Conservation (phyloP, 2,329 filamentous ascomycete species). For the Penicillium crustosum region DNA sequence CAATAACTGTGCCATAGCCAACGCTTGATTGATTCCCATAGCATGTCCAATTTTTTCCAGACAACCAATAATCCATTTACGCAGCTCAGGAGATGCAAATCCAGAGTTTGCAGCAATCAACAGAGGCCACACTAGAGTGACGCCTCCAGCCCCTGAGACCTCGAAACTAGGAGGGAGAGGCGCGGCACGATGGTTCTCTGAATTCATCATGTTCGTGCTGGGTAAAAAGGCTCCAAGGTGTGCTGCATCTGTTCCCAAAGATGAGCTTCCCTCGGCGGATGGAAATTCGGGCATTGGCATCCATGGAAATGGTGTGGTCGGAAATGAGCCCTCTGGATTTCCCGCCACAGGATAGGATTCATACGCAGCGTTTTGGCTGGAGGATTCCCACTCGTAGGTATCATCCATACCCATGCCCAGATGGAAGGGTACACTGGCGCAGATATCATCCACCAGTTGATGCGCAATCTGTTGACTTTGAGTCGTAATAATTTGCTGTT, state of each 20-base stretch:
- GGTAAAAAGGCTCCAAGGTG: not conserved
- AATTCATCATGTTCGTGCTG: not conserved
- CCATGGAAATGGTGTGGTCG: not conserved
- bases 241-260: not conserved
- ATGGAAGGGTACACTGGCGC: slow-evolving; percentile 15
- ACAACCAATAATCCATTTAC: slow-evolving; percentile 8
- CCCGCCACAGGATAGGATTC: not conserved
- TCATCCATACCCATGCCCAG: slow-evolving; percentile 5
- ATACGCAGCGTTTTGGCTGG: not conserved
- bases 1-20: slow-evolving; percentile 13
- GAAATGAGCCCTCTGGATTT: not conserved
- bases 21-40: slow-evolving; percentile 13
- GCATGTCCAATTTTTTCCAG: slow-evolving; percentile 14
- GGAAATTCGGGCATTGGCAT: not conserved
- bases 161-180: not conserved
- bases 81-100: not conserved
- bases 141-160: slow-evolving; percentile 6
- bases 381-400: not conserved
- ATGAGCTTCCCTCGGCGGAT: not conserved
- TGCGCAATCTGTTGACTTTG: slow-evolving; percentile 3
- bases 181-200: not conserved
- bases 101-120: slow-evolving; percentile 13
- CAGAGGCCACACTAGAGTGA: slow-evolving; percentile 11
- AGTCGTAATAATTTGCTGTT: not conserved
- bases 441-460: slow-evolving; percentile 12